phyloP scores from a whole-genome alignment of 2,329 filamentous ascomycete genomes.

The Ascochyta koolunga region DNA sequence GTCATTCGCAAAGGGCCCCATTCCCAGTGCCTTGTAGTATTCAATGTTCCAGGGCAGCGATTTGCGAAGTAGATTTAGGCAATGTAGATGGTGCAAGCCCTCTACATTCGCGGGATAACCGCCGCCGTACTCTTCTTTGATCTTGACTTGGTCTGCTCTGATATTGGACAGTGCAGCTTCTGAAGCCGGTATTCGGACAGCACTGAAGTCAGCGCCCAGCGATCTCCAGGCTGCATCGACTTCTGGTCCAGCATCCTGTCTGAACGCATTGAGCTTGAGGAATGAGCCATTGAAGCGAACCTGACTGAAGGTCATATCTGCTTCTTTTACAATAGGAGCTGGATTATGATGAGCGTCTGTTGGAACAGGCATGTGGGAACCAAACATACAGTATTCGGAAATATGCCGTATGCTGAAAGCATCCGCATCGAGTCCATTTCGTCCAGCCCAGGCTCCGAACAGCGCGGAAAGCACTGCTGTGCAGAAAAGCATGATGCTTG shows the following conservation, averaged over 20 bases:
- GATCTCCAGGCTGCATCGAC: slow-evolving; percentile 65
- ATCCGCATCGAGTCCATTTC: slow-evolving; percentile 26
- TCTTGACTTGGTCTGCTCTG: slow-evolving; percentile 61
- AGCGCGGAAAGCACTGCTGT: slow-evolving; percentile 28
- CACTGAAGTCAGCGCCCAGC: slow-evolving; percentile 59
- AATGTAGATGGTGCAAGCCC: slow-evolving; percentile 64
- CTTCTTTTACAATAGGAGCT: slow-evolving; percentile 48
- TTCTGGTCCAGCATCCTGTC: slow-evolving; percentile 57
- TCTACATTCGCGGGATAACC: slow-evolving; percentile 65
- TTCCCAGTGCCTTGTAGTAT: slow-evolving; percentile 59
- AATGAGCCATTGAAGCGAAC: slow-evolving; percentile 64
- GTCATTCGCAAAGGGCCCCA: slow-evolving; percentile 62
- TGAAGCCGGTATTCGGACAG: slow-evolving; percentile 57
- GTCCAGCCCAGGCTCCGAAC: slow-evolving; percentile 29
- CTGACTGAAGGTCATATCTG: slow-evolving; percentile 49
- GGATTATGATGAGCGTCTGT: background rate
- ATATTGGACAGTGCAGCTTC: slow-evolving; percentile 59
- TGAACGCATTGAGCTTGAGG: slow-evolving; percentile 60
- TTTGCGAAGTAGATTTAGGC: slow-evolving; percentile 67
- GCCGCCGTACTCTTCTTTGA: slow-evolving; percentile 62
- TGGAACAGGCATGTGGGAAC: background rate
- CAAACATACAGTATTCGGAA: slow-evolving; percentile 41
- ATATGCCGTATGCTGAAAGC: slow-evolving; percentile 36
- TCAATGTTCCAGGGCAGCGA: slow-evolving; percentile 65
- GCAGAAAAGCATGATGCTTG: slow-evolving; percentile 19